Base-by-base conservation (phyloP, 768 basidiomycete genomes). In the Punctularia strigosozonata region DNA sequence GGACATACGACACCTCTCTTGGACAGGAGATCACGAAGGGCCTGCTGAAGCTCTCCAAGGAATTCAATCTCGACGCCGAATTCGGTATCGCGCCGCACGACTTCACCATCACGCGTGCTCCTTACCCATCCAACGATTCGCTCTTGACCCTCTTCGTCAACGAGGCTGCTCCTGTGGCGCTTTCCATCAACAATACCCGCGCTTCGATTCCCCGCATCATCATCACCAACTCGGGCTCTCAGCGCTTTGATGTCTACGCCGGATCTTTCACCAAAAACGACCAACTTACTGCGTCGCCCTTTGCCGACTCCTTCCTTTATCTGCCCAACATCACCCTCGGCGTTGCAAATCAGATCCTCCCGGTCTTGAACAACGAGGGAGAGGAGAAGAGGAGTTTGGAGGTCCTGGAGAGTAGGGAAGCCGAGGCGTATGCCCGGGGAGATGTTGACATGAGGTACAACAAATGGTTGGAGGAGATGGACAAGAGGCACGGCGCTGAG, bases 261-360 rank as follows among this genome's bases (percentile, higher is more conserved):
- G 86, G 86, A 2, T 50, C 73, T 2, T 89, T 90, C 60, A 80
- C 79, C 22, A 75, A 75, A 54, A 83, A 88, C 53, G 85, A 90
- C 54, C 78, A 86, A 47, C 67, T 88, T 32, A 82, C 82, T 1
- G 71, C 73, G 2, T 76, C 73, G 5, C 83, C 87, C 0, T 90
- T 82, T 51, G 55, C 60, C 0, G 75, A 87, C 50, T 43, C 61
- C 6, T 83, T 85, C 63, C 43, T 71, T 17, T 86, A 66, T 56
- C 67, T 87, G 40, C 58, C 77, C 4, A 59, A 69, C 31, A 62
- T 87, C 25, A 54, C 68, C 0, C 55, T 71, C 13, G 52, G 58
- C 19, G 53, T 71, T 23, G 83, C 78, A 4, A 67, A 59, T 12
- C 53, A 66, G 43, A 69, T 81, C 0, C 57, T 84, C 3, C 62